phyloP scores from a whole-genome alignment of 495 filamentous ascomycete genomes.

The Hyaloscypha finlandica region DNA sequence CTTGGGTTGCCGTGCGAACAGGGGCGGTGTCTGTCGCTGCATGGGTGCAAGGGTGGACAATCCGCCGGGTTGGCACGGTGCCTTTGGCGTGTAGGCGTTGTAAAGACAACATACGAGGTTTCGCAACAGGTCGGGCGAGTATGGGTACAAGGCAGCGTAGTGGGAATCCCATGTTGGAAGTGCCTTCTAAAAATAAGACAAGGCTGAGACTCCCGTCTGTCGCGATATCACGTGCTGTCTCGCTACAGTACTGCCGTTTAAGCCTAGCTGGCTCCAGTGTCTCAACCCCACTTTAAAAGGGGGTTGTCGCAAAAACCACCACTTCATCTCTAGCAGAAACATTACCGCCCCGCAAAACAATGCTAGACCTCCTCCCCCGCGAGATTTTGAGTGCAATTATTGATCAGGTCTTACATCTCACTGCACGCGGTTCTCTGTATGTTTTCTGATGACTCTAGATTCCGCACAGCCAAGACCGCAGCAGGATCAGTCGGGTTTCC shows the following conservation, averaged over 20 bases:
- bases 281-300: too few species aligned
- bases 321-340: too few species aligned
- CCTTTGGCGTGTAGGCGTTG: not conserved
- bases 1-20: not conserved
- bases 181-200: too few species aligned
- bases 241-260: too few species aligned
- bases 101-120: not conserved
- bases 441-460: not conserved
- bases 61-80: too few species aligned
- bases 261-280: too few species aligned
- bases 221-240: not conserved
- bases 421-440: not conserved
- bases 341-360: not conserved
- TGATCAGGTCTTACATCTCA: conserved; percentile 1
- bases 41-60: too few species aligned
- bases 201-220: too few species aligned
- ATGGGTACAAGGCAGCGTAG: too few species aligned
- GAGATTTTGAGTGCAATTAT: not conserved
- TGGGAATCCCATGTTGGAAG: too few species aligned
- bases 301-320: too few species aligned
- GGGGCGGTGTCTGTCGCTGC: not conserved
- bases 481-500: not conserved
- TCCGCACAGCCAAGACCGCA: not conserved
- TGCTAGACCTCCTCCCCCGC: not conserved
- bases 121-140: too few species aligned